Evolutionary conservation across 495 filamentous ascomycete species (phyloP).

Genomic region (Hyaloscypha finlandica): DNA sequence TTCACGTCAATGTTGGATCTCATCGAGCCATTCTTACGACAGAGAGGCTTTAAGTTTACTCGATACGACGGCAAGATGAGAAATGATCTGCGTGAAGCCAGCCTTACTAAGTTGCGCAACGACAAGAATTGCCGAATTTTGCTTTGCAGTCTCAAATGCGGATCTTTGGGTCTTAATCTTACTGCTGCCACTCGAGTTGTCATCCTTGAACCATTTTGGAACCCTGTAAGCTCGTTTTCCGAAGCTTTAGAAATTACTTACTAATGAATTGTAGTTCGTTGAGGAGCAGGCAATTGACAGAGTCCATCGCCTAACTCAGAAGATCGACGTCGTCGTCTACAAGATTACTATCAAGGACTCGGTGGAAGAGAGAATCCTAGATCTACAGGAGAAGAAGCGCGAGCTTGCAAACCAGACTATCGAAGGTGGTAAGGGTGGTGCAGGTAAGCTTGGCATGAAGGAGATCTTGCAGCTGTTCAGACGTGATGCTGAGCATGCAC

Average conservation of each 20-base stretch:
- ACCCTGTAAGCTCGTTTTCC: constrained; percentile 62
- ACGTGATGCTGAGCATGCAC: constrained; percentile 62
- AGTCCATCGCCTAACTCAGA: constrained; percentile 95
- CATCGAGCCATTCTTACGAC: constrained; percentile 84
- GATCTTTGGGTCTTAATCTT: constrained; percentile 88
- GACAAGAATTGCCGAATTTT: constrained; percentile 73
- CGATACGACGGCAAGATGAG: constrained; percentile 96
- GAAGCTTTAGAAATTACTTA: constrained; percentile 9
- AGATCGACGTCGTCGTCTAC: constrained; percentile 89
- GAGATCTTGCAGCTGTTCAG: constrained; percentile 92
- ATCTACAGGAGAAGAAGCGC: constrained; percentile 89
- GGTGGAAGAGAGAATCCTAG: constrained; percentile 91
- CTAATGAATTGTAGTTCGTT: constrained; percentile 65
- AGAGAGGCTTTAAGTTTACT: constrained; percentile 71
- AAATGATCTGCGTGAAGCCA: constrained; percentile 89
- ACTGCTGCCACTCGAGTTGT: constrained; percentile 92
- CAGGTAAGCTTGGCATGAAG: constrained; percentile 82
- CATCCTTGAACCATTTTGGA: constrained; percentile 98
- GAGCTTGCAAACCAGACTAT: constrained; percentile 82
- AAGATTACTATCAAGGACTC: constrained; percentile 81
- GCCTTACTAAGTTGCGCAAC: constrained; percentile 67
- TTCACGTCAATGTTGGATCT: constrained; percentile 96
- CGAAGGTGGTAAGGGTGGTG: constrained; percentile 65
- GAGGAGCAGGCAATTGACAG: constrained; percentile 99
- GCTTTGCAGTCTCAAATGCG: constrained; percentile 91